Evolutionary conservation across 148 eudicot genomes (phyloP).

Genomic region (Rhododendron vialii): DNA sequence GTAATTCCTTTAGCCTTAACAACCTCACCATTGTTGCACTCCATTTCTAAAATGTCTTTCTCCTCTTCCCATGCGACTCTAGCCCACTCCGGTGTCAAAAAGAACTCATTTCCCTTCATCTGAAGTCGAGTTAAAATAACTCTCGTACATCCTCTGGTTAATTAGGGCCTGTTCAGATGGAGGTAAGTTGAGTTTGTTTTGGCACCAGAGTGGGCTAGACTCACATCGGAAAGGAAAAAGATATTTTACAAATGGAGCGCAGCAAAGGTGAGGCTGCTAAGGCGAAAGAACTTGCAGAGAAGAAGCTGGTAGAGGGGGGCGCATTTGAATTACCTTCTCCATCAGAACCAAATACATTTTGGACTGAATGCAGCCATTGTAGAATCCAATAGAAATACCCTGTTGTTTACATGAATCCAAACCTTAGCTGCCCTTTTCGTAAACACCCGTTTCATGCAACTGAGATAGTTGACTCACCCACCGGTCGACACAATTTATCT

Average conservation of each 20-base stretch:
- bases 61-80: not conserved
- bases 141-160: no score
- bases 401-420: constrained; percentile 43
- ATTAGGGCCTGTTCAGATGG: not conserved
- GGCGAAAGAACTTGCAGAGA: not conserved
- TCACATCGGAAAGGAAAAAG: not conserved
- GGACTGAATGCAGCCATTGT: constrained; percentile 60
- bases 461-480: constrained; percentile 39
- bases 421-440: constrained; percentile 47
- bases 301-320: not conserved
- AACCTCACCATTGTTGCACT: not conserved
- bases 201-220: not conserved
- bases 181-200: not conserved
- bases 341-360: constrained; percentile 38
- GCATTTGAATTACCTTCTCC: constrained; percentile 15
- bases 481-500: not conserved
- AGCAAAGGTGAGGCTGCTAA: not conserved
- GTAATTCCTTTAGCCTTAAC: not conserved
- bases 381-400: constrained; percentile 50
- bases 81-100: not conserved
- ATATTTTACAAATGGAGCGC: not conserved
- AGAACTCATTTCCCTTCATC: not conserved
- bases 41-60: not conserved
- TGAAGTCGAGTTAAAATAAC: not conserved
- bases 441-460: constrained; percentile 44